phyloP scores from a whole-genome alignment of 495 filamentous ascomycete species.

The Talaromyces wortmannii region DNA sequence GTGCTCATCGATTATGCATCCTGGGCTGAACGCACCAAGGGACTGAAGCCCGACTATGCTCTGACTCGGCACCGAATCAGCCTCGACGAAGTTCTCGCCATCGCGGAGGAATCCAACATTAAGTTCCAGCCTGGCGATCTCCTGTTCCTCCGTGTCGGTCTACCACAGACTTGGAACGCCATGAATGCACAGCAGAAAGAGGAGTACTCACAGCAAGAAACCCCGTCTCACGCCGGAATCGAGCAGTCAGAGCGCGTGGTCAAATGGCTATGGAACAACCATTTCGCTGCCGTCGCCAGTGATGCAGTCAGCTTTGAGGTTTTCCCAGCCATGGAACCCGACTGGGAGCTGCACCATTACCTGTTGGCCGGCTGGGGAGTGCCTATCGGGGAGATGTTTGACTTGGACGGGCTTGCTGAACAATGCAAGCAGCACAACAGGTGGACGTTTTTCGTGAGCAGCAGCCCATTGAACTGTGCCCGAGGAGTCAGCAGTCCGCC shows the following conservation, averaged over 20 bases:
- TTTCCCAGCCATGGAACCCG: slow-evolving; percentile 39
- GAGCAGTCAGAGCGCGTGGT: slow-evolving; percentile 59
- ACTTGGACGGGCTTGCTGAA: slow-evolving; percentile 49
- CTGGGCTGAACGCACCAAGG: slow-evolving; percentile 35
- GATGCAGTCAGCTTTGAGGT: slow-evolving; percentile 63
- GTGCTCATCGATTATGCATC: slow-evolving; percentile 49
- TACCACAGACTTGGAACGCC: slow-evolving; percentile 37
- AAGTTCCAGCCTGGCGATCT: slow-evolving; percentile 56
- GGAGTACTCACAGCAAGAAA: slow-evolving; percentile 29
- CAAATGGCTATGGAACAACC: slow-evolving; percentile 63
- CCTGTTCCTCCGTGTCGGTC: slow-evolving; percentile 67
- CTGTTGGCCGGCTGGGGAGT: slow-evolving; percentile 61
- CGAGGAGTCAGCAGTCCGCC: slow-evolving; percentile 38
- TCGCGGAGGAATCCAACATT: slow-evolving; percentile 52
- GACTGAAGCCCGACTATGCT: slow-evolving; percentile 41
- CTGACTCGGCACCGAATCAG: slow-evolving; percentile 57
- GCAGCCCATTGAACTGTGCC: slow-evolving; percentile 51
- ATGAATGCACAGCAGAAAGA: slow-evolving; percentile 30
- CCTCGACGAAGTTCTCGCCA: slow-evolving; percentile 38
- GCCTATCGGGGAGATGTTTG: slow-evolving; percentile 62
- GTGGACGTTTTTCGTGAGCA: slow-evolving; percentile 69
- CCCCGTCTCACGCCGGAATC: slow-evolving; percentile 49
- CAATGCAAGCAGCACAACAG: slow-evolving; percentile 46
- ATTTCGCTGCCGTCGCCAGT: slow-evolving; percentile 59
- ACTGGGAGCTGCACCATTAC: slow-evolving; percentile 56